A percentile compares a stretch with the other conserved stretches of the same genome.
Conservation (phyloP, 805 yeast genomes). For the Wickerhamomyces rabaulensis region DNA sequence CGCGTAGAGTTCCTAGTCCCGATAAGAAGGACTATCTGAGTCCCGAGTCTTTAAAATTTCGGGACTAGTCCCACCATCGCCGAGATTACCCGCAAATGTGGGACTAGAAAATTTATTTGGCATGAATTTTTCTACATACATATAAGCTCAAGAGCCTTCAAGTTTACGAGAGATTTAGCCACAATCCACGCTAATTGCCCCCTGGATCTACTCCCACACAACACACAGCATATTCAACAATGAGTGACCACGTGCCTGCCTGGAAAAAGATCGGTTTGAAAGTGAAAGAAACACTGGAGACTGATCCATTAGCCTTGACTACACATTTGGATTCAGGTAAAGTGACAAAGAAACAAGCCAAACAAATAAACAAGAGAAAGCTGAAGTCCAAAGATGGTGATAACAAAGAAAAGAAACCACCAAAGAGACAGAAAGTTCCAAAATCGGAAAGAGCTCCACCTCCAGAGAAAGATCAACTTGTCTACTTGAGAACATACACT, state of each 20-base stretch:
- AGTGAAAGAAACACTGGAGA: slow-evolving; percentile 41
- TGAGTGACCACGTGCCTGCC: slow-evolving; percentile 52
- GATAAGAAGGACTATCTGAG: no score
- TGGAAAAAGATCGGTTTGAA: slow-evolving; percentile 77
- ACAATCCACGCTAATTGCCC: background rate
- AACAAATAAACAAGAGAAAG: slow-evolving; percentile 30
- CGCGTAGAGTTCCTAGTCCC: background rate
- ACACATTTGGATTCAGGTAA: slow-evolving; percentile 40
- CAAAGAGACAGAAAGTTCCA: slow-evolving; percentile 67
- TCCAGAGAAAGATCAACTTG: slow-evolving; percentile 72
- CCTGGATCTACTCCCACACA: background rate
- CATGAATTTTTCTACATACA: no score
- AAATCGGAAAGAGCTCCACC: slow-evolving; percentile 63
- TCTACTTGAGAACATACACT: slow-evolving; percentile 53
- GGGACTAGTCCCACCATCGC: no score
- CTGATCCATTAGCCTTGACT: slow-evolving; percentile 40
- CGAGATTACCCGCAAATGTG: background rate
- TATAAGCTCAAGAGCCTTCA: no score
- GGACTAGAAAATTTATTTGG: background rate
- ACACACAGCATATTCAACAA: background rate
- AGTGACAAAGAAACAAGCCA: slow-evolving; percentile 37
- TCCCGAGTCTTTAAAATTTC: no score
- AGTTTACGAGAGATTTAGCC: no score
- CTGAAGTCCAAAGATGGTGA: slow-evolving; percentile 10
- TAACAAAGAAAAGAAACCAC: slow-evolving; percentile 42